A percentile compares a stretch with the other conserved stretches of the same genome.
phyloP scores from a whole-genome alignment of 2,329 filamentous ascomycete genomes.

The Fusarium duplospermum region DNA sequence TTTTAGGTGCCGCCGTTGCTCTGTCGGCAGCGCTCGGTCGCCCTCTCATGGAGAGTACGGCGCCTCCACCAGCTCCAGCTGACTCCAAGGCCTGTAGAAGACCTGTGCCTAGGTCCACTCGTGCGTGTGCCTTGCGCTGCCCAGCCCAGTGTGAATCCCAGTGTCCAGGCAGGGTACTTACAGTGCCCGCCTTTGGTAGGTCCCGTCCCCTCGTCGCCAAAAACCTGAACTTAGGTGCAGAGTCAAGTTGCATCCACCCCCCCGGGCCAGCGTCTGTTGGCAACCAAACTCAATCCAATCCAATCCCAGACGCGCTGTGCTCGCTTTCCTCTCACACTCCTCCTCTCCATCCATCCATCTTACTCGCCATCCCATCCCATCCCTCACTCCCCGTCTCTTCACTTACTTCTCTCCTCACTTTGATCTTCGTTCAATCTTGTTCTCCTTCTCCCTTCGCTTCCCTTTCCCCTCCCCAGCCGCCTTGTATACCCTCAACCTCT shows the following conservation, averaged over 20 bases:
- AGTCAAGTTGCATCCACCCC: slow-evolving; percentile 27
- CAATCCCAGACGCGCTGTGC: slow-evolving; percentile 41
- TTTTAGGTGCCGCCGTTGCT: slow-evolving; percentile 42
- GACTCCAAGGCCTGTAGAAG: slow-evolving; percentile 29
- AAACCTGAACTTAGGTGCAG: background rate
- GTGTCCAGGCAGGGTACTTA: slow-evolving; percentile 6
- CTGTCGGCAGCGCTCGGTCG: slow-evolving; percentile 33
- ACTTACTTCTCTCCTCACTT: slow-evolving; percentile 38
- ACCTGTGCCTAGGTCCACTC: slow-evolving; percentile 19
- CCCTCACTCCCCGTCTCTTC: slow-evolving; percentile 10
- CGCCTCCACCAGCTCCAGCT: slow-evolving; percentile 32
- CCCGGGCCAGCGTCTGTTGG: slow-evolving; percentile 35
- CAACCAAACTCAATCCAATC: slow-evolving; percentile 44
- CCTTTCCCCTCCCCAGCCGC: slow-evolving; percentile 24
- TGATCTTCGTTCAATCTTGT: slow-evolving; percentile 36
- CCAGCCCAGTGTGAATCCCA: slow-evolving; percentile 21
- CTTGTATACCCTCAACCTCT: slow-evolving; percentile 28
- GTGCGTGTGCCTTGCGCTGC: slow-evolving; percentile 14
- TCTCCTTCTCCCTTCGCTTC: slow-evolving; percentile 25
- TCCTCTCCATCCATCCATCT: slow-evolving; percentile 9
- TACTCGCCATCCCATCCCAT: slow-evolving; percentile 34
- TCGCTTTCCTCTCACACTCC: slow-evolving; percentile 26
- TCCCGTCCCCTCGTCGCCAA: slow-evolving; percentile 9
- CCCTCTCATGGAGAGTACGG: slow-evolving; percentile 6
- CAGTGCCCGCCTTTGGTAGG: slow-evolving; percentile 13